Evolutionary conservation across 108 stramenopile species (phyloP).

Genomic region (Pseudonitzschia pungens): DNA sequence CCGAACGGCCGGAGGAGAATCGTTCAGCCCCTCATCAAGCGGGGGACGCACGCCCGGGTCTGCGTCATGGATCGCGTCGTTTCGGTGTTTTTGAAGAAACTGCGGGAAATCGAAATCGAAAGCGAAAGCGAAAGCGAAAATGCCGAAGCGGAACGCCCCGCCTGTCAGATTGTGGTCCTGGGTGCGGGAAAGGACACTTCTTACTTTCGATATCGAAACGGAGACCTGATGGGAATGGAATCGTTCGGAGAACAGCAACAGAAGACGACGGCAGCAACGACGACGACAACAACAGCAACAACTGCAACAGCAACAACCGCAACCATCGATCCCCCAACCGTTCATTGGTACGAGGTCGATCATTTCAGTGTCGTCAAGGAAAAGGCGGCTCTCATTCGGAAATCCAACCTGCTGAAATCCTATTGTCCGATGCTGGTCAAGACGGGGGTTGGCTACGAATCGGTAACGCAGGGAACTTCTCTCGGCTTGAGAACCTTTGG

Average conservation of each 20-base stretch:
- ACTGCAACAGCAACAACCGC: neutral
- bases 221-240: slow-evolving; percentile 28
- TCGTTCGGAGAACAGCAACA: slow-evolving; percentile 10
- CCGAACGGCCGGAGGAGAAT: slow-evolving; percentile 20
- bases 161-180: slow-evolving; percentile 70
- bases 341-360: slow-evolving; percentile 88
- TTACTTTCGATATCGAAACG: slow-evolving; percentile 62
- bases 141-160: no score
- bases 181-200: slow-evolving; percentile 86
- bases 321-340: neutral
- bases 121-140: no score
- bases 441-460: slow-evolving; percentile 19
- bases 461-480: slow-evolving; percentile 9
- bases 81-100: slow-evolving; percentile 46
- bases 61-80: slow-evolving; percentile 79
- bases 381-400: slow-evolving; percentile 49
- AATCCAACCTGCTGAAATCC: slow-evolving; percentile 20
- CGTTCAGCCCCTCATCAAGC: slow-evolving; percentile 76
- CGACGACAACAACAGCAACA: neutral
- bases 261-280: neutral
- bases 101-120: no score
- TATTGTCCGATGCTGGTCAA: slow-evolving; percentile 23
- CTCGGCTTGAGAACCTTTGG: neutral
- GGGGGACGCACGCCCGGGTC: slow-evolving; percentile 85
- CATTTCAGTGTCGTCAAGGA: slow-evolving; percentile 64